These are phyloP conservation scores for Tetradesmus lagerheimii DNA, from an alignment of 139 green algal genomes.

Conservation along the genomic window DNA sequence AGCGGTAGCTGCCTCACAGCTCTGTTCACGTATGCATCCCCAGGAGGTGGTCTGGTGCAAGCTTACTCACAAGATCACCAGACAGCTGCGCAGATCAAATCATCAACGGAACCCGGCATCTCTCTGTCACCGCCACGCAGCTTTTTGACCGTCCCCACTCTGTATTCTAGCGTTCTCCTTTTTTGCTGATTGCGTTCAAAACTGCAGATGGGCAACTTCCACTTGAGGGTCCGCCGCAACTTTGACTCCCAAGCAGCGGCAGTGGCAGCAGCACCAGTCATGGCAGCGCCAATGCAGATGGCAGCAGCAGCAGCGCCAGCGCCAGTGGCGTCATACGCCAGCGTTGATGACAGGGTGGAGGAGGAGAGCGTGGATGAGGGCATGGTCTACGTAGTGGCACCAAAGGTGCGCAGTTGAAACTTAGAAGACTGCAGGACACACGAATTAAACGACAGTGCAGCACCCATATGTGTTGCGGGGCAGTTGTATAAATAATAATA, in stretches of 20 bases:
- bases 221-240: constrained; percentile 79
- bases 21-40: neutral
- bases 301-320: constrained; percentile 35
- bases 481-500: no score
- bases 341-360: constrained; percentile 51
- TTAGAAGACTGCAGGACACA: no score
- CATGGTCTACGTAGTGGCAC: constrained; percentile 75
- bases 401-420: constrained; percentile 76
- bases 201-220: constrained; percentile 79
- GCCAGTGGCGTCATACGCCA: constrained; percentile 42
- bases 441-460: no score
- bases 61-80: neutral
- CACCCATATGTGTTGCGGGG: no score
- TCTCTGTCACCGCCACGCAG: no score
- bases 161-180: no score
- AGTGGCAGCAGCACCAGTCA: constrained; percentile 26
- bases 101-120: no score
- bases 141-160: no score
- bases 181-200: no score
- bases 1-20: neutral
- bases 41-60: neutral
- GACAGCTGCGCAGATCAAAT: no score
- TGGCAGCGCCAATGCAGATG: constrained; percentile 22
- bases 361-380: constrained; percentile 81
- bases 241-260: constrained; percentile 42